Evolutionary conservation across 352 stramenopile species (phyloP).

Genomic region (Globisporangium paddicum): DNA sequence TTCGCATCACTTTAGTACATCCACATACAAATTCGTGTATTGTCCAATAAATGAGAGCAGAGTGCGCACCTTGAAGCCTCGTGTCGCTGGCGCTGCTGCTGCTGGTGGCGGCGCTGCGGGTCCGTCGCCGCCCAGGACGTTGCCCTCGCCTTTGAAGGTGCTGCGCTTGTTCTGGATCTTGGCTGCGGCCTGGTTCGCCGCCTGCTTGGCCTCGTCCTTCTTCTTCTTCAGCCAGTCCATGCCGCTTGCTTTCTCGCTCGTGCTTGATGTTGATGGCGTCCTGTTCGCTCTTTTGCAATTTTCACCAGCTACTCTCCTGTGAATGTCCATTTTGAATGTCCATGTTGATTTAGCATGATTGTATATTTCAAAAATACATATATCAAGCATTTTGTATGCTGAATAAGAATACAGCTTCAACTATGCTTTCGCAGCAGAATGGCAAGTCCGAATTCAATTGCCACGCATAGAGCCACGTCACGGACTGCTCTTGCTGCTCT

Average conservation of each 20-base stretch:
- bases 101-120: conserved; percentile 6
- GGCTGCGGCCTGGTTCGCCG: conserved; percentile 31
- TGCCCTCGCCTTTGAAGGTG: conserved; percentile 56
- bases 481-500: too few relatives aligned
- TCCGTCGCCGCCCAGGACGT: conserved; percentile 43
- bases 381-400: too few relatives aligned
- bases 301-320: neutral
- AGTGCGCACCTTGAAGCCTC: conserved; percentile 26
- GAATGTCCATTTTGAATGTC: too few relatives aligned
- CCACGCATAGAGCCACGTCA: too few relatives aligned
- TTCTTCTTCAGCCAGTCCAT: conserved; percentile 86
- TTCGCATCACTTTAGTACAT: neutral
- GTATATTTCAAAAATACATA: too few relatives aligned
- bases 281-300: neutral
- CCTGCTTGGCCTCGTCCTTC: conserved; percentile 68
- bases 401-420: too few relatives aligned
- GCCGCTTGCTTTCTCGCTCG: neutral
- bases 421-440: too few relatives aligned
- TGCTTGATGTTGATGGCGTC: neutral
- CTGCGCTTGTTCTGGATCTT: conserved; percentile 76
- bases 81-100: conserved; percentile 8
- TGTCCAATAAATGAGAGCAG: neutral
- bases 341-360: too few relatives aligned
- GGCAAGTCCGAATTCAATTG: too few relatives aligned
- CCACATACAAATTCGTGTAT: too few relatives aligned